Conservation (phyloP, 1,139 yeast species). For the Suhomyces anneliseae region DNA sequence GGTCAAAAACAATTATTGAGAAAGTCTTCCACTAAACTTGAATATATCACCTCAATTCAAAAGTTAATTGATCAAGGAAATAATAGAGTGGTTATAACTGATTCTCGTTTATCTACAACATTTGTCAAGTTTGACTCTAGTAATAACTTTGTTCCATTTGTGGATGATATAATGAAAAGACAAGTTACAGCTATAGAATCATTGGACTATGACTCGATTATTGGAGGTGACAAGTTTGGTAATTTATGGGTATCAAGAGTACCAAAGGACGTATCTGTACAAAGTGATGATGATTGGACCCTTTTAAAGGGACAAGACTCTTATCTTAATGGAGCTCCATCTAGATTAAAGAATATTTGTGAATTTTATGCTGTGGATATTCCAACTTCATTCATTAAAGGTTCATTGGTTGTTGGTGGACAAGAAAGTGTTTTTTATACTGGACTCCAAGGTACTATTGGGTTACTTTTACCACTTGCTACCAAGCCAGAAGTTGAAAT, state of each 20-base stretch:
- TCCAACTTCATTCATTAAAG: slow-evolving; percentile 59
- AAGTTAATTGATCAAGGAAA: slow-evolving; percentile 53
- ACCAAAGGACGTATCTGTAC: slow-evolving; percentile 44
- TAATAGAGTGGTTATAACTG: slow-evolving; percentile 66
- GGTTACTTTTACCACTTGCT: slow-evolving; percentile 66
- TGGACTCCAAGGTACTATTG: slow-evolving; percentile 82
- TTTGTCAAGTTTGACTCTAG: slow-evolving; percentile 53
- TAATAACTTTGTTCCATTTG: slow-evolving; percentile 62
- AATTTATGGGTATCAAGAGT: slow-evolving; percentile 68
- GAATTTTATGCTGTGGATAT: slow-evolving; percentile 74
- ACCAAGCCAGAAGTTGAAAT: slow-evolving; percentile 63
- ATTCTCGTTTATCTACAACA: slow-evolving; percentile 60
- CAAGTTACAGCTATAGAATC: slow-evolving; percentile 60
- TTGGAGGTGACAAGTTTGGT: slow-evolving; percentile 92
- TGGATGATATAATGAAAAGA: slow-evolving; percentile 69
- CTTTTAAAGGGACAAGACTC: slow-evolving; percentile 40
- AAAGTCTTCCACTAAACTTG: slow-evolving; percentile 51
- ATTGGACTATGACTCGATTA: slow-evolving; percentile 72
- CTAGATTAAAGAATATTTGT: slow-evolving; percentile 53
- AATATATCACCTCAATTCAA: slow-evolving; percentile 45
- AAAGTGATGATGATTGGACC: slow-evolving; percentile 52
- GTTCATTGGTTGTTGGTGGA: slow-evolving; percentile 59
- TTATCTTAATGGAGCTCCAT: slow-evolving; percentile 52
- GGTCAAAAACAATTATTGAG: slow-evolving; percentile 80
- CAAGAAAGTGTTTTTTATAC: slow-evolving; percentile 66